Conservation (phyloP, 2,329 filamentous ascomycete genomes). For the Fusarium sambucinum region DNA sequence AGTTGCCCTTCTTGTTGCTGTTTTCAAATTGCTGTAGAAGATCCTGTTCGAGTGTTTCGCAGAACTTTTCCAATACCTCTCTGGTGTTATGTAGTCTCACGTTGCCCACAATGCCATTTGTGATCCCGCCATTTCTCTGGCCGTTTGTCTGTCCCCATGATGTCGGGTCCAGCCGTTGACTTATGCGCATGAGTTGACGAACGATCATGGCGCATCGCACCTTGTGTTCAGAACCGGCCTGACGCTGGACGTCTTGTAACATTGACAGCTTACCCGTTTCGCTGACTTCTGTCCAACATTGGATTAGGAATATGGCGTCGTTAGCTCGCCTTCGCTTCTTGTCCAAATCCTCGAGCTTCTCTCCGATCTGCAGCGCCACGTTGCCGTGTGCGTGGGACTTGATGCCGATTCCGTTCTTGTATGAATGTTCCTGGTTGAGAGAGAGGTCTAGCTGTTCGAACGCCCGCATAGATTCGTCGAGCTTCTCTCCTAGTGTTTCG, state of each 20-base stretch:
- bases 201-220: slow-evolving; percentile 95
- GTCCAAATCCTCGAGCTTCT: slow-evolving; percentile 93
- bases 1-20: slow-evolving; percentile 94
- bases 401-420: slow-evolving; percentile 51
- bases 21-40: slow-evolving; percentile 96
- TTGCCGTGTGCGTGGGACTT: slow-evolving; percentile 76
- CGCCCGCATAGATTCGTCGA: slow-evolving; percentile 90
- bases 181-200: slow-evolving; percentile 92
- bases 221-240: slow-evolving; percentile 89
- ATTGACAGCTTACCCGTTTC: slow-evolving; percentile 87
- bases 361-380: slow-evolving; percentile 93
- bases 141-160: slow-evolving; percentile 76
- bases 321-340: slow-evolving; percentile 88
- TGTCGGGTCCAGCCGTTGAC: slow-evolving; percentile 84
- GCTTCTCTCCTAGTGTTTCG: slow-evolving; percentile 85
- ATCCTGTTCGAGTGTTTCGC: slow-evolving; percentile 95
- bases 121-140: slow-evolving; percentile 60
- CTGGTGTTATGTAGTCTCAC: slow-evolving; percentile 74
- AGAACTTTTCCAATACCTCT: slow-evolving; percentile 95
- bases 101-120: slow-evolving; percentile 58
- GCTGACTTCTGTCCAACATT: slow-evolving; percentile 96
- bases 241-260: slow-evolving; percentile 88
- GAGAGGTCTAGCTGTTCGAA: slow-evolving; percentile 92
- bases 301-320: slow-evolving; percentile 94
- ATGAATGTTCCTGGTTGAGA: slow-evolving; percentile 71